Conservation (phyloP, 1,139 yeast genomes). For the Blastobotrys ciferrii region DNA sequence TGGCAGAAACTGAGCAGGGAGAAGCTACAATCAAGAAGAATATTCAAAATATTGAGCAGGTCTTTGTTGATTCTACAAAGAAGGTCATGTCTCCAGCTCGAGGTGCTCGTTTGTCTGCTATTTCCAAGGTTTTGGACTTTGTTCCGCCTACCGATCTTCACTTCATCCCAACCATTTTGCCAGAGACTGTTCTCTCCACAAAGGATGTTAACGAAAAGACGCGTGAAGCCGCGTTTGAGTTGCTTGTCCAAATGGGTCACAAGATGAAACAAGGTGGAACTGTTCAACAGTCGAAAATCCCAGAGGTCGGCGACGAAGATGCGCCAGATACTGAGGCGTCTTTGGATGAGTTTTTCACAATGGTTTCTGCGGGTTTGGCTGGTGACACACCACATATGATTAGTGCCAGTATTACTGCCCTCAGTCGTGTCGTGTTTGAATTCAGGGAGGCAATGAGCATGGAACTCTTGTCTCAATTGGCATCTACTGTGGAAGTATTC, state of each 20-base stretch:
- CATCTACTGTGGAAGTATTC: constrained; percentile 86
- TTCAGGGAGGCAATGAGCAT: constrained; percentile 63
- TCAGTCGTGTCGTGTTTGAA: constrained; percentile 83
- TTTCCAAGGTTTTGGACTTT: constrained; percentile 56
- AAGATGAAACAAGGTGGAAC: constrained; percentile 72
- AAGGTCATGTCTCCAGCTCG: constrained; percentile 71
- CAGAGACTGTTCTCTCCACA: constrained; percentile 89
- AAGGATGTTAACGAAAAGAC: constrained; percentile 92
- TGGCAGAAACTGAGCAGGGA: constrained; percentile 70
- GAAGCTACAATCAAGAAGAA: constrained; percentile 47
- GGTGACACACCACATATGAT: constrained; percentile 94
- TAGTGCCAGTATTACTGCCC: constrained; percentile 89
- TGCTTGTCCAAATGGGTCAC: constrained; percentile 77
- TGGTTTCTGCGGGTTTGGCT: constrained; percentile 95
- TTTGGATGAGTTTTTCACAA: constrained; percentile 80
- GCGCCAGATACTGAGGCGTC: constrained; percentile 66
- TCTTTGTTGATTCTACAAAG: constrained; percentile 58
- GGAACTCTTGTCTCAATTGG: constrained; percentile 64
- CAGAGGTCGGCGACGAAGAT: constrained; percentile 59
- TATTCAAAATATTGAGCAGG: constrained; percentile 57
- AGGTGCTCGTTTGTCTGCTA: constrained; percentile 72
- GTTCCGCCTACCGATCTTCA: constrained; percentile 63
- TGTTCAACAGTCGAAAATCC: constrained; percentile 62
- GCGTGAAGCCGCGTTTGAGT: constrained; percentile 74
- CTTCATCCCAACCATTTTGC: constrained; percentile 76